Evolutionary conservation across 2,329 filamentous ascomycete genomes (phyloP).

Genomic region (Periconia macrospinosa): DNA sequence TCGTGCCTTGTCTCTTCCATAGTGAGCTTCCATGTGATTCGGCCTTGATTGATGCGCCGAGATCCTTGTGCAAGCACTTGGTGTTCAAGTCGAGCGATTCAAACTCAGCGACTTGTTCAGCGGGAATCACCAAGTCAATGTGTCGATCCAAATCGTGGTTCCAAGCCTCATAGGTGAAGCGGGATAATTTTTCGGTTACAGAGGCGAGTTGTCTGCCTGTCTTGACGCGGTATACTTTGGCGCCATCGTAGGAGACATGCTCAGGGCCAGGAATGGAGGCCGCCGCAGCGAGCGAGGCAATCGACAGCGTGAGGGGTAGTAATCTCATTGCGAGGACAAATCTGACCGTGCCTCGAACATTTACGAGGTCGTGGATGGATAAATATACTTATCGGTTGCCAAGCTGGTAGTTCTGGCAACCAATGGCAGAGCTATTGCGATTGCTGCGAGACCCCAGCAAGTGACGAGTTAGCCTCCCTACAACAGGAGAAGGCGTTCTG

Average conservation of each 20-base stretch:
- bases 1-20: slow-evolving; percentile 24
- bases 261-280: slow-evolving; percentile 26
- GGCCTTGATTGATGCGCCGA: slow-evolving; percentile 47
- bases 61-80: slow-evolving; percentile 47
- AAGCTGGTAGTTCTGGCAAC: not conserved
- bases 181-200: slow-evolving; percentile 39
- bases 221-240: slow-evolving; percentile 45
- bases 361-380: too few species aligned
- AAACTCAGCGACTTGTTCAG: slow-evolving; percentile 43
- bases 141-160: slow-evolving; percentile 32
- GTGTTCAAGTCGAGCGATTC: slow-evolving; percentile 39
- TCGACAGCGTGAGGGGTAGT: slow-evolving; percentile 10
- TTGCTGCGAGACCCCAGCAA: not conserved
- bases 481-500: slow-evolving; percentile 8
- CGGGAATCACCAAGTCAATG: slow-evolving; percentile 49
- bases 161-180: slow-evolving; percentile 42
- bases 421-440: slow-evolving; percentile 4
- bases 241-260: slow-evolving; percentile 42
- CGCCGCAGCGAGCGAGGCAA: slow-evolving; percentile 18
- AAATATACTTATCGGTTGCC: not conserved
- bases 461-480: slow-evolving; percentile 5
- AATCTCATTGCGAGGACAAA: slow-evolving; percentile 15
- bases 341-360: not conserved
- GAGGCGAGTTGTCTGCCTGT: slow-evolving; percentile 34
- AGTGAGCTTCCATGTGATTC: slow-evolving; percentile 48